Evolutionary conservation across 1,284 basidiomycete species (phyloP), one percentile per base, ranked within the genome.

Genomic region (Apiotrichum montevideense): DNA sequence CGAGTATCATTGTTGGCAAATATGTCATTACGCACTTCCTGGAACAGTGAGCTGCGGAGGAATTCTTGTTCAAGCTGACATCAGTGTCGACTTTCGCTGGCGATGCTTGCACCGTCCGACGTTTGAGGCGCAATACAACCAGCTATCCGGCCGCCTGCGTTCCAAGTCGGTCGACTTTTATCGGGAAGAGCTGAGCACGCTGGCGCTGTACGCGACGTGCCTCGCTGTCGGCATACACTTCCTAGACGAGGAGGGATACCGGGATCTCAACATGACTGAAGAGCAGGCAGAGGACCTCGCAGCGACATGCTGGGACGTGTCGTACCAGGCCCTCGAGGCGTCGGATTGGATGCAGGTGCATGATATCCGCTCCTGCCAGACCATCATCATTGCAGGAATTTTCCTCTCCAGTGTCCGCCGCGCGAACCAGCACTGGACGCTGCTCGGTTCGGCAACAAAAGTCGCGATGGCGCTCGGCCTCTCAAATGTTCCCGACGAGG

Each of bases 311-410:
- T 66, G 64, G 64, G 46, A 63, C 3, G 55, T 64, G 35, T 60
- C 61, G 41, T 63, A 62, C 49, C 48, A 57, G 35, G 63, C 65
- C 0, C 50, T 66, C 52, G 65, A 63, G 41, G 63, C 62, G 29
- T 59, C 56, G 35, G 65, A 66, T 42, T 66, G 65, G 65, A 64
- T 66, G 63, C 65, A 66, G 51, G 57, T 63, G 33, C 65, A 66
- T 56, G 57, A 58, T n/a, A 62, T 66, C 10, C 58, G 59, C 11
- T 55, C 54, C 21, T 52, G 59, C 33, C 65, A 66, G 54, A 56
- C 65, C 1, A 59, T 66, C 37, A 63, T 66, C 44, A 60, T 66
- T 33, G 60, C 62, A 0, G 63, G 65, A 3, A 56, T 62, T 43
- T 66, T 63, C 44, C 54, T 66, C 21, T 59, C 59, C 0, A 57